These are phyloP conservation scores for Jatropha multifida DNA, from an alignment of 441 rosid species.

Conservation along the genomic window DNA sequence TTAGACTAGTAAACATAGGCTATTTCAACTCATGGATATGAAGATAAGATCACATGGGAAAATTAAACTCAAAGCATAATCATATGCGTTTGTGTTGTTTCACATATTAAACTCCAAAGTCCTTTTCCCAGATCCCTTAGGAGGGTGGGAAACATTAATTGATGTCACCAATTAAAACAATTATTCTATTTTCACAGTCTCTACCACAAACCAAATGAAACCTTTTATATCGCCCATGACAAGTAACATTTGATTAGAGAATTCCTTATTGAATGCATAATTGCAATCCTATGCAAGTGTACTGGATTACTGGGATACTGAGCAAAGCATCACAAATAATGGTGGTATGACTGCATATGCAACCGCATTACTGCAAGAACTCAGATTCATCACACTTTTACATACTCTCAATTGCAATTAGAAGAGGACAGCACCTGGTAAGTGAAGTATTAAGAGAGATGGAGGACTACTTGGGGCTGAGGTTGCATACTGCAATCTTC, in stretches of 20 bases:
- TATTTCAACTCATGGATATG: neutral
- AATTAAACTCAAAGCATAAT: neutral
- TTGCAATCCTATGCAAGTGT: neutral
- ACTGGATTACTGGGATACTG: neutral
- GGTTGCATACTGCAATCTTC: slow-evolving; percentile 55
- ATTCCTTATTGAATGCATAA: neutral
- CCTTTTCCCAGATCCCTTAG: too few species aligned
- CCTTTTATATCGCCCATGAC: too few species aligned
- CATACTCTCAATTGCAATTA: neutral
- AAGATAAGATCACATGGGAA: neutral
- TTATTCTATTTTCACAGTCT: too few species aligned
- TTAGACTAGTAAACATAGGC: neutral
- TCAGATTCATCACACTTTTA: neutral
- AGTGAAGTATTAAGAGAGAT: slow-evolving; percentile 2
- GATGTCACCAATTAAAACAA: too few species aligned
- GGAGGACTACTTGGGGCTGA: slow-evolving; percentile 26
- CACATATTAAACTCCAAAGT: too few species aligned
- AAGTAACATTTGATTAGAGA: neutral
- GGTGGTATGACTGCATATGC: neutral
- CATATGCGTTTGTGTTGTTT: neutral
- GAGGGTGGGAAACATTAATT: too few species aligned
- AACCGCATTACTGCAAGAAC: slow-evolving; percentile 4
- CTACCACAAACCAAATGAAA: neutral
- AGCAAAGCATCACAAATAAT: neutral
- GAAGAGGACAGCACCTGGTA: neutral